A percentile compares a stretch with the other conserved stretches of the same genome.
Conservation (phyloP, 495 filamentous ascomycete genomes). For the Aspergillus diversus region DNA sequence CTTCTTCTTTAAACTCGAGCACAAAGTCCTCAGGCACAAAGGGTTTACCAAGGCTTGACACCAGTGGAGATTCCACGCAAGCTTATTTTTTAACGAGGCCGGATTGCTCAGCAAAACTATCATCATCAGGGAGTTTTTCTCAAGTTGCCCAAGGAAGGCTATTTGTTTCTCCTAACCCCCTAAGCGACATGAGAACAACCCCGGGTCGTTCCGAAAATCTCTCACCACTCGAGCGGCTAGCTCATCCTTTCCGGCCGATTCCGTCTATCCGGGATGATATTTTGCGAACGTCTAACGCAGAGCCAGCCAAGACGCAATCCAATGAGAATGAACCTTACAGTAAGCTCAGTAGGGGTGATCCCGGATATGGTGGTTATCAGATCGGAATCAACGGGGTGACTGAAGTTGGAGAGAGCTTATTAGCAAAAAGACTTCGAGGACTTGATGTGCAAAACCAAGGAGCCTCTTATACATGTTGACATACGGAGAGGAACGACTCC, state of each 20-base stretch:
- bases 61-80: constrained; percentile 50
- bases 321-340: constrained; percentile 50
- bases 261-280: constrained; percentile 29
- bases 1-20: constrained; percentile 29
- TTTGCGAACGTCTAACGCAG: constrained; percentile 23
- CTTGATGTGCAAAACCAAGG: constrained; percentile 47
- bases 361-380: constrained; percentile 64
- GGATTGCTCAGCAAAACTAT: background rate
- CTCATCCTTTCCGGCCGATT: constrained; percentile 29
- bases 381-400: constrained; percentile 44
- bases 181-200: background rate
- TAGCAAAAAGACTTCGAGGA: constrained; percentile 57
- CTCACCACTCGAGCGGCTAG: constrained; percentile 8
- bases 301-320: constrained; percentile 5
- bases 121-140: background rate
- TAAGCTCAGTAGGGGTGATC: constrained; percentile 69
- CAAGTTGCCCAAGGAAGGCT: background rate
- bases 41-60: constrained; percentile 58
- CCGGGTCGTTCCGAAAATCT: background rate
- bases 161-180: background rate
- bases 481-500: too few relatives aligned
- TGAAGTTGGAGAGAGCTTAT: constrained; percentile 55
- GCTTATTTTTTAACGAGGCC: background rate
- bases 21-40: constrained; percentile 56
- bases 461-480: background rate